A percentile compares a stretch with the other conserved stretches of the same genome.
These are phyloP conservation scores for Xylariaceae sp. DNA, from an alignment of 2,329 filamentous ascomycete genomes.

Conservation along the genomic window DNA sequence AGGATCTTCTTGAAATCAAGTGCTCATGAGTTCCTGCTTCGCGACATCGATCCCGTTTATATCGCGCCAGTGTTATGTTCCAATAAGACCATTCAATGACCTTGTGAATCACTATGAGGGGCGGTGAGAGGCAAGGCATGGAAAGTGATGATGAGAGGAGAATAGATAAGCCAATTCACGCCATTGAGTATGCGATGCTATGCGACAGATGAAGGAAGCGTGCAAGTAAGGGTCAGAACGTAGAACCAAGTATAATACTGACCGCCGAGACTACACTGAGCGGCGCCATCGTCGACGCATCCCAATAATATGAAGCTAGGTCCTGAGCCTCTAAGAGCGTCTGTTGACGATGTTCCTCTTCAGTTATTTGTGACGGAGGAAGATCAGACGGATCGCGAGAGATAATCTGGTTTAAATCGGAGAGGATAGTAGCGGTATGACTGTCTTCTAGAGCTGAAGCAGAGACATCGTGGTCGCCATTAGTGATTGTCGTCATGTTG, in stretches of 20 bases:
- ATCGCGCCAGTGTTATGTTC: background rate
- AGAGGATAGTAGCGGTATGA: constrained; percentile 16
- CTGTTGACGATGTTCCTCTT: constrained; percentile 1
- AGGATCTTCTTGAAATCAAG: background rate
- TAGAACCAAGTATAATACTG: constrained; percentile 30
- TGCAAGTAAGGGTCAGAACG: background rate
- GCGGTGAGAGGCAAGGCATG: background rate
- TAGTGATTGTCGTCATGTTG: constrained; percentile 5
- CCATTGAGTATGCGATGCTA: background rate
- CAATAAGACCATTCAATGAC: background rate
- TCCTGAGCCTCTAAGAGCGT: constrained; percentile 13
- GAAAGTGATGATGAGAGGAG: background rate
- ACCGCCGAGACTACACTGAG: constrained; percentile 51
- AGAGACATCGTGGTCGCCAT: constrained; percentile 16
- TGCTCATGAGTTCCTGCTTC: background rate
- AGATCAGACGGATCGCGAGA: background rate
- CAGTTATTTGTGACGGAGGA: background rate
- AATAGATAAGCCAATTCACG: background rate
- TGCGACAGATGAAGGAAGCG: background rate
- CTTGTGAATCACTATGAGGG: background rate
- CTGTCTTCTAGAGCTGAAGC: constrained; percentile 5
- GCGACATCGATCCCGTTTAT: background rate
- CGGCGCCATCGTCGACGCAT: constrained; percentile 52
- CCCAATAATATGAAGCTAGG: constrained; percentile 49
- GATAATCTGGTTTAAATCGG: constrained; percentile 20